Percentiles rank a stretch among this genome's conserved stretches.
Conservation (phyloP, 2,329 filamentous ascomycete species). For the Corinectria fuckeliana region DNA sequence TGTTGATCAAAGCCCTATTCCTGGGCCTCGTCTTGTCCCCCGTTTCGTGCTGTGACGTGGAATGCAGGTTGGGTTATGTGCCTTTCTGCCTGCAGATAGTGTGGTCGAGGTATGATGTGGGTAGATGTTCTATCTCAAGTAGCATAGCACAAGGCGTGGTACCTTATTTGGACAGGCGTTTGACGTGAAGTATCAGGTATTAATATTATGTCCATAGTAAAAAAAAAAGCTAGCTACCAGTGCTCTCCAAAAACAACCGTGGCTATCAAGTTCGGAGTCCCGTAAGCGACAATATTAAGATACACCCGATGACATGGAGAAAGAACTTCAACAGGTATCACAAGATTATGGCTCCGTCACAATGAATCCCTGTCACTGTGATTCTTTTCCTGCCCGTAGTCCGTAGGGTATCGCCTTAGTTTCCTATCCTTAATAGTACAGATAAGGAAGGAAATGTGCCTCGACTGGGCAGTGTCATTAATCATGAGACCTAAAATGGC, state of each 20-base stretch:
- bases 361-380: background rate
- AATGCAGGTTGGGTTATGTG: background rate
- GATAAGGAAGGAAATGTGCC: constrained; percentile 25
- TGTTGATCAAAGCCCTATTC: background rate
- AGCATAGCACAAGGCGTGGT: no score
- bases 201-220: background rate
- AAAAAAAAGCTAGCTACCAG: background rate
- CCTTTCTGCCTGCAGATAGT: background rate
- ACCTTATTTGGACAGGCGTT: no score
- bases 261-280: background rate
- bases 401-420: constrained; percentile 13
- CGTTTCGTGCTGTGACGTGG: background rate
- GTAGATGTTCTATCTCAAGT: background rate
- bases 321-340: background rate
- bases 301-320: background rate
- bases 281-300: background rate
- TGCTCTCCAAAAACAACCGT: background rate
- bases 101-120: no score
- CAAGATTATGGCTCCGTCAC: background rate
- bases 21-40: background rate
- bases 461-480: constrained; percentile 28
- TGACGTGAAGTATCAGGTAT: no score
- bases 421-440: constrained; percentile 12
- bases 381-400: constrained; percentile 7
- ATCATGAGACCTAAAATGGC: constrained; percentile 22